Percentiles rank a stretch among this genome's conserved stretches.
phyloP scores from a whole-genome alignment of 2,329 filamentous ascomycete species.

The Orbilia brochopaga region DNA sequence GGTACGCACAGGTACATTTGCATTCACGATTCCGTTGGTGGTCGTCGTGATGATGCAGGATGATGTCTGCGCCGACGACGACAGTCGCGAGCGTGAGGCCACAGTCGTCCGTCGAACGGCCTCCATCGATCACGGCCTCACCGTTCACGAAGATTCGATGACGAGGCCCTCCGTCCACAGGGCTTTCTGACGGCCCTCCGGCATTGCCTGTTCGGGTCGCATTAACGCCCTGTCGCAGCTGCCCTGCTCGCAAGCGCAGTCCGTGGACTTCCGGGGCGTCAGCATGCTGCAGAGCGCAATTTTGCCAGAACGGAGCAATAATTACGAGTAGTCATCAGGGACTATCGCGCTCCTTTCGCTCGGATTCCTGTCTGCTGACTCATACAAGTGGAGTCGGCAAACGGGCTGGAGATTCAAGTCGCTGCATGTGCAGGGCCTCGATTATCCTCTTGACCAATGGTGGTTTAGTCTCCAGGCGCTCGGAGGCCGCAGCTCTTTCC shows the following conservation, averaged over 20 bases:
- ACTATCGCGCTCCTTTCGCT: not conserved
- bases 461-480: not conserved
- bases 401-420: not conserved
- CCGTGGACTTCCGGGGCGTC: constrained; percentile 6
- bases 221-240: not conserved
- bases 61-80: not conserved
- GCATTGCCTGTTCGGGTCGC: not conserved
- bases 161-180: constrained; percentile 13
- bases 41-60: not conserved
- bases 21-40: no score
- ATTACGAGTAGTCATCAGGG: not conserved
- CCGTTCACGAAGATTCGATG: constrained; percentile 2
- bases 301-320: not conserved
- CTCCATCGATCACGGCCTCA: not conserved
- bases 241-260: constrained; percentile 1
- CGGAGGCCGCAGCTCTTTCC: not conserved
- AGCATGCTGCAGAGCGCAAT: not conserved
- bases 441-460: not conserved
- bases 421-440: not conserved
- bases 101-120: not conserved
- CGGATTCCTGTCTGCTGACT: constrained; percentile 37
- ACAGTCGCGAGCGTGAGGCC: constrained; percentile 1
- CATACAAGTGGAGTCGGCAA: constrained; percentile 14
- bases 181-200: not conserved
- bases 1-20: no score